Evolutionary conservation across 768 basidiomycete genomes (phyloP).

Genomic region (Serendipita sp.): DNA sequence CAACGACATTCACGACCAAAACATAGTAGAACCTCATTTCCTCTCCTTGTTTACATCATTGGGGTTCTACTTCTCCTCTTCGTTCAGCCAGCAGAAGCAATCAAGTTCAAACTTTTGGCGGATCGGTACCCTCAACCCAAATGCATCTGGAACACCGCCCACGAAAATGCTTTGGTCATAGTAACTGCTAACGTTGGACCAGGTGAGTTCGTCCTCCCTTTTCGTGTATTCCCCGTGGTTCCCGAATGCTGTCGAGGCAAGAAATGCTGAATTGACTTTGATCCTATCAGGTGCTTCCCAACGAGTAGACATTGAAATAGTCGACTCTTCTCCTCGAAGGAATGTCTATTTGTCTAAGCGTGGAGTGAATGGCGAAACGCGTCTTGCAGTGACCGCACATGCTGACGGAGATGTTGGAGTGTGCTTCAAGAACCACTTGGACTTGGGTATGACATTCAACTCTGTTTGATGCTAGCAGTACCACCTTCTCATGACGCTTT

Average conservation of each 20-base stretch:
- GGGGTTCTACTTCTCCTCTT: conserved; percentile 16
- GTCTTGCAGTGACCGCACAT: conserved; percentile 88
- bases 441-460: conserved; percentile 36
- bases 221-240: conserved; percentile 11
- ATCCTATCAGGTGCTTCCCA: conserved; percentile 38
- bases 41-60: not conserved
- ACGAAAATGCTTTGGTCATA: conserved; percentile 75
- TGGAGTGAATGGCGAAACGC: conserved; percentile 76
- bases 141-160: conserved; percentile 93
- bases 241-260: not conserved
- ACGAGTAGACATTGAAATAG: conserved; percentile 83
- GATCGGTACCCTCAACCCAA: conserved; percentile 57
- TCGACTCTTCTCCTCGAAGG: conserved; percentile 68
- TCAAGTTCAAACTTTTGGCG: conserved; percentile 73
- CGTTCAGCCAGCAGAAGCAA: conserved; percentile 29
- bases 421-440: conserved; percentile 74
- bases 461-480: not conserved
- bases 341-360: conserved; percentile 87
- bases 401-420: conserved; percentile 89
- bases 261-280: not conserved
- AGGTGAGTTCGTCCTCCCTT: not conserved
- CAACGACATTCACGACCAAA: not conserved
- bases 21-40: not conserved
- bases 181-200: conserved; percentile 86
- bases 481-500: not conserved